Base-by-base conservation (phyloP, 106 monocot species). In the Dendrobium huoshanense region DNA sequence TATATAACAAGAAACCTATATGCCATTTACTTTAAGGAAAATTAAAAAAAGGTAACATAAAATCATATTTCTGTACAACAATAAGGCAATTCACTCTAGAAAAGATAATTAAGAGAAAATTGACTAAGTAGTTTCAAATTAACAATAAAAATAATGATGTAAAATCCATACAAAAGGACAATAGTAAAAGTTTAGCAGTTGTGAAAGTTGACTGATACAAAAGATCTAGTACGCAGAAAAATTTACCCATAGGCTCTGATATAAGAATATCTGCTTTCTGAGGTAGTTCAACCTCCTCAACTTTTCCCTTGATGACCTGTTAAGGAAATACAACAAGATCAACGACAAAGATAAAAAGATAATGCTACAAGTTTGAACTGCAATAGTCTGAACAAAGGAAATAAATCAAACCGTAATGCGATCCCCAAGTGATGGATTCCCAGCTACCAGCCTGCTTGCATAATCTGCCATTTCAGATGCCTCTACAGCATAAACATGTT, bases 381-480 rank as follows among this genome's bases (percentile, higher is more conserved):
- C 68, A 54, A 37, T 48, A 24, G 42, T 55, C 68, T 27, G n/a
- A 55, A 41, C 11, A 22, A 58, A 44, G 3, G 17, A 70, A 75
- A 3, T 29, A 75, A 75, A 48, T 9, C 89, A 73, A 78, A 98
- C 98, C 88, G 98, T 98, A 42, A 98, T 98, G 78, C 91, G 81
- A 75, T 92, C 78, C 67, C 80, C 84, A 7, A 98, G 89, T 17
- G 95, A 92, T 67, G 95, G 95, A 86, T 98, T 98, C 76, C 98
- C 98, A 86, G 85, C 84, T 54, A 95, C 82, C 77, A 98, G 78
- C 51, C 73, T 88, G 24, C 81, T 89, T 77, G 98, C 98, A 93
- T 92, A 95, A 44, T 98, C 98, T 80, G 95, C 91, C 95, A 98
- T 98, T 80, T 98, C 95, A 80, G 98, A 98, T 84, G 98, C 98